These are phyloP conservation scores for Pythium dissotocum DNA, from an alignment of 352 stramenopile species.

Conservation along the genomic window DNA sequence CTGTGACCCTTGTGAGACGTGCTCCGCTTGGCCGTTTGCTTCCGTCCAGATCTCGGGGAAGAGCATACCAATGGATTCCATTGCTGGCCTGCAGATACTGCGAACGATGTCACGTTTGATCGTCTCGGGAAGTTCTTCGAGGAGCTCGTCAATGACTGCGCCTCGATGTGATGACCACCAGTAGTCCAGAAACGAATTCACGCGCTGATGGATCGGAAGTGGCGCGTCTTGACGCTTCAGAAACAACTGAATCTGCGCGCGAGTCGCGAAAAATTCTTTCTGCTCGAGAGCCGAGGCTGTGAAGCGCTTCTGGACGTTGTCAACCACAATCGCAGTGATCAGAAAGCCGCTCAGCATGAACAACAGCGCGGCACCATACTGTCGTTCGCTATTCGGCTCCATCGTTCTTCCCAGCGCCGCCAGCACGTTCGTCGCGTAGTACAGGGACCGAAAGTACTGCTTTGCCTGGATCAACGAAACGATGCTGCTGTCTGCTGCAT, in stretches of 20 bases:
- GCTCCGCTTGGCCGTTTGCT: not conserved
- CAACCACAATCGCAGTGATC: not conserved
- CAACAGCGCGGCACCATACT: not conserved
- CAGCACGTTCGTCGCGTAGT: constrained; percentile 58
- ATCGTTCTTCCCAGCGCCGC: constrained; percentile 20
- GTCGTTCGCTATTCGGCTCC: not conserved
- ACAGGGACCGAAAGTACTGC: constrained; percentile 61
- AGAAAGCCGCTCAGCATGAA: not conserved
- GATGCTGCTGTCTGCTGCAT: constrained; percentile 25
- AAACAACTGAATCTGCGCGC: not conserved
- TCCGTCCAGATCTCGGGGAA: constrained; percentile 28
- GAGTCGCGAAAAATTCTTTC: not conserved
- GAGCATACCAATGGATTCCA: constrained; percentile 47
- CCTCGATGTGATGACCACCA: not conserved
- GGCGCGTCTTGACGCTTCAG: not conserved
- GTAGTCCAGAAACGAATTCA: not conserved
- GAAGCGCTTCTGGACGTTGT: constrained; percentile 19
- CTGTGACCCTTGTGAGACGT: not conserved
- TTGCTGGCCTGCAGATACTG: constrained; percentile 53
- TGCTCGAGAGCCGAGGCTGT: not conserved
- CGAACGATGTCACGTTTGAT: constrained; percentile 62
- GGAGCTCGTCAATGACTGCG: constrained; percentile 58
- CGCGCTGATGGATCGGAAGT: not conserved
- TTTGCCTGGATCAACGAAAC: constrained; percentile 38
- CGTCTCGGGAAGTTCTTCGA: constrained; percentile 48